phyloP scores from a whole-genome alignment of 306 rosid species.

The Prunus persica region Prunus_persica_NCBIv2 NC_034009.1:26652001-26652500 shows the following conservation, averaged over 20 bases:
- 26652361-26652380: not conserved
- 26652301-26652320: not conserved
- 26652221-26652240: too few species aligned
- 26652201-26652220: too few species aligned
- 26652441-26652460: not conserved
- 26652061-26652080: not conserved
- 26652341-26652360: not conserved
- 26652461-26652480: constrained; percentile 13
- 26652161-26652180: not conserved
- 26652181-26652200: too few species aligned
- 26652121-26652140: not conserved
- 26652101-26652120: not conserved
- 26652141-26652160: not conserved
- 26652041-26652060: not conserved
- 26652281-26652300: not conserved
- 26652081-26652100: not conserved
- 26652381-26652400: constrained; percentile 24
- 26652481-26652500: constrained; percentile 13
- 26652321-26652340: not conserved
- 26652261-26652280: not conserved
- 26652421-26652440: not conserved
- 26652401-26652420: constrained; percentile 3
- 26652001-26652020: not conserved
- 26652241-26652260: not conserved
- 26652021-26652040: not conserved